Evolutionary conservation across 768 basidiomycete genomes (phyloP), one percentile per base, ranked within the genome.

Genomic region (Agaricus sinodeliciosus): DNA sequence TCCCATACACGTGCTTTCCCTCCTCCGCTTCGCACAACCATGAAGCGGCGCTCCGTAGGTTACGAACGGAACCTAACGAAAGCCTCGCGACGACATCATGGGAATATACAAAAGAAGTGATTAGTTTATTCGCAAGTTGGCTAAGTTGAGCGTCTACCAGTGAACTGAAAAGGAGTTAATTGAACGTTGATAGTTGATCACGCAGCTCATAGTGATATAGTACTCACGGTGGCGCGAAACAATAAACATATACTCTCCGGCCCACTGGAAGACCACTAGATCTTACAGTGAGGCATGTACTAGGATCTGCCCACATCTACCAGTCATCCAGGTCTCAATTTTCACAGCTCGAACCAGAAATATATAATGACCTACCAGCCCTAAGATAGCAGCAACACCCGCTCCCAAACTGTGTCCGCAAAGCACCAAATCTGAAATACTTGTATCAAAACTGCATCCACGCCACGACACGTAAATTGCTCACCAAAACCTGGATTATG

Each of bases 271-370:
- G 74, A 6, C 87, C 87, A 55, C 86, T 86, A 26, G 83, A 79
- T 42, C 74, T 70, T 35, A 79, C 76, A 0, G 77, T 93, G 39
- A 85, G 71, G 57, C 90, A 90, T 1, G 84, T 91, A 57, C 70
- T 75, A 16, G 87, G 87, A 62, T 90, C 87, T 0, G 89, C 87
- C 90, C 90, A 93, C 79, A 87, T 85, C 89, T 90, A 56, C n/a
- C 18, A 48, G 22, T 26, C n/a, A 3, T 43, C 13, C 18, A 22
- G 7, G 31, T 31, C 39, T 22, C 27, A 45, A 45, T 9, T 45
- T 13, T n/a, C 11, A 7, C 9, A 3, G 15, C 26, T 45, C 12
- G 26, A 26, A 25, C 22, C 11, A 45, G 37, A 39, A 39, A 39
- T 39, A 39, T 16, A 6, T 9, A 0, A 19, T 4, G 9, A 45